phyloP scores from a whole-genome alignment of 2,329 filamentous ascomycete genomes.

The Cercospora sp. region DNA sequence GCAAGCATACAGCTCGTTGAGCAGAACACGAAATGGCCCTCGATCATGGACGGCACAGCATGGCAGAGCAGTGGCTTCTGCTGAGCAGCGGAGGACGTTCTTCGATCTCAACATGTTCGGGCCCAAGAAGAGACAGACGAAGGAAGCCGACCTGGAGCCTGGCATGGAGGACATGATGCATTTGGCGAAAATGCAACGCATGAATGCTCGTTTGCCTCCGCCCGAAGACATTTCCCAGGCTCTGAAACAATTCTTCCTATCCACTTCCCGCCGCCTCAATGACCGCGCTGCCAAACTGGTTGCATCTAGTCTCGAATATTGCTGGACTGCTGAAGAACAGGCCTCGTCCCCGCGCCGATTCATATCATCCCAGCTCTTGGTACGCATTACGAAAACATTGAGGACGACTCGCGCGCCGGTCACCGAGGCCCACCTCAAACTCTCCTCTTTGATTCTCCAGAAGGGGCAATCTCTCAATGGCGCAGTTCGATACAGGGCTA shows the following conservation, averaged over 20 bases:
- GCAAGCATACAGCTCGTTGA: slow-evolving; percentile 28
- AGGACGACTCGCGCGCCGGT: not conserved
- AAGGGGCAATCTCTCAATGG: not conserved
- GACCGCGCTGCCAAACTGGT: slow-evolving; percentile 66
- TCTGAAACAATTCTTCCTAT: slow-evolving; percentile 63
- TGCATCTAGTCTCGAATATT: slow-evolving; percentile 61
- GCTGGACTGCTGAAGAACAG: slow-evolving; percentile 38
- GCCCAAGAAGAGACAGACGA: slow-evolving; percentile 58
- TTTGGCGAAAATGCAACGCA: slow-evolving; percentile 62
- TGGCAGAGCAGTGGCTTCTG: not conserved
- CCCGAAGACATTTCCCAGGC: slow-evolving; percentile 64
- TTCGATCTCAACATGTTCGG: slow-evolving; percentile 61
- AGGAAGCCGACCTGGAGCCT: slow-evolving; percentile 64
- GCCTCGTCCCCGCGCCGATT: not conserved
- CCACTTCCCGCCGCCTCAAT: slow-evolving; percentile 57
- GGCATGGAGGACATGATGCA: slow-evolving; percentile 73
- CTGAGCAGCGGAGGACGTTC: slow-evolving; percentile 54
- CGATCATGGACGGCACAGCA: slow-evolving; percentile 1
- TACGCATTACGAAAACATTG: not conserved
- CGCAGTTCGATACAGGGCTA: not conserved
- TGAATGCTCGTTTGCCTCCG: slow-evolving; percentile 65
- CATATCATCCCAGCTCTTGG: not conserved
- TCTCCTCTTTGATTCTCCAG: not conserved
- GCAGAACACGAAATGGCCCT: not conserved
- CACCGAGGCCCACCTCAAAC: not conserved